Conservation (phyloP, 192 early-diverging fungal genomes). For the Mortierella claussenii region DNA sequence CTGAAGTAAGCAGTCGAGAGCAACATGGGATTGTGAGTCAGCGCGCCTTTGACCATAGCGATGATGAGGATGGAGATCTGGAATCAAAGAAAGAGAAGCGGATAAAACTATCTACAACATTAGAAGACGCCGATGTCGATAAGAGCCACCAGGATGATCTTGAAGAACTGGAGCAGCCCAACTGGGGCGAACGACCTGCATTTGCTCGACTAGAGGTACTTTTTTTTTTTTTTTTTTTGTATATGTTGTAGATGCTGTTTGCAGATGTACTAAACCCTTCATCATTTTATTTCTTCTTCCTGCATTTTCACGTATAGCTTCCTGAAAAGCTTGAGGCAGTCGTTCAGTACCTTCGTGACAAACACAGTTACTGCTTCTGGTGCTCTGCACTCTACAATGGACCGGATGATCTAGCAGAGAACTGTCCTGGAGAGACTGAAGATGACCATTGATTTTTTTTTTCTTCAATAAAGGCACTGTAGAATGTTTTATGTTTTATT, state of each 20-base stretch:
- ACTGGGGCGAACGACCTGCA: constrained; percentile 36
- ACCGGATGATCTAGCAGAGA: constrained; percentile 59
- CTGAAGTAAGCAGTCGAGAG: background rate
- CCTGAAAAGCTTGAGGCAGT: constrained; percentile 61
- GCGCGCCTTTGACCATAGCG: constrained; percentile 16
- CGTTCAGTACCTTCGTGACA: constrained; percentile 59
- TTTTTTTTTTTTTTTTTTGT: no score
- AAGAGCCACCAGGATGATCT: no score
- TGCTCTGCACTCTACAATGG: constrained; percentile 66
- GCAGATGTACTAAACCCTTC: no score
- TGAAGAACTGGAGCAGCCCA: constrained; percentile 48
- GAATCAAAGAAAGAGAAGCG: constrained; percentile 40
- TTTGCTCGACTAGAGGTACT: constrained; percentile 36
- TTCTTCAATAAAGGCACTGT: background rate
- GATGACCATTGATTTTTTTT: constrained; percentile 63
- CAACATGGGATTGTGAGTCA: background rate
- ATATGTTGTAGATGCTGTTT: no score
- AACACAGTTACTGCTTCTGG: constrained; percentile 76
- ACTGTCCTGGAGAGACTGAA: constrained; percentile 70
- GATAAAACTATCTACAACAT: constrained; percentile 8
- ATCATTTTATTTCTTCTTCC: no score
- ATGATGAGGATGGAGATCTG: constrained; percentile 19
- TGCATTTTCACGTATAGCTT: no score
- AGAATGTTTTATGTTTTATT: background rate
- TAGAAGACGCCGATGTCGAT: constrained; percentile 8